A percentile compares a stretch with the other conserved stretches of the same genome.
Evolutionary conservation across 805 yeast genomes (phyloP).

Genomic region (Zygoascus bituminiphila): DNA sequence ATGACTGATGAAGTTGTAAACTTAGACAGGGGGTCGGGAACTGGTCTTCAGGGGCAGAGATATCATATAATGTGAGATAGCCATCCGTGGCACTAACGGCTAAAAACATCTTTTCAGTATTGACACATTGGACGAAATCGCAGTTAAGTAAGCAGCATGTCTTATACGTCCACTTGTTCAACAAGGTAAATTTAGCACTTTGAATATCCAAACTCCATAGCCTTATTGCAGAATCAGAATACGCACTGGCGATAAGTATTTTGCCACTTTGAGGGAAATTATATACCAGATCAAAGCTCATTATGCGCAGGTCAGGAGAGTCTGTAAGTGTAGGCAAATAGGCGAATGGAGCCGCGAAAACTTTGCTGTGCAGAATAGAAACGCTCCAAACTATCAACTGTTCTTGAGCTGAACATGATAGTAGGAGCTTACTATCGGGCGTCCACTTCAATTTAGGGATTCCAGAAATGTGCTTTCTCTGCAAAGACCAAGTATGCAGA

Average conservation of each 20-base stretch:
- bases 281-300: conserved; percentile 64
- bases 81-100: conserved; percentile 81
- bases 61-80: conserved; percentile 51
- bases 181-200: conserved; percentile 33
- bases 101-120: conserved; percentile 29
- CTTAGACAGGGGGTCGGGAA: background rate
- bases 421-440: conserved; percentile 28
- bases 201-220: conserved; percentile 46
- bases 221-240: conserved; percentile 75
- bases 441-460: conserved; percentile 61
- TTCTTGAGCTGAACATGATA: conserved; percentile 65
- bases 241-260: conserved; percentile 57
- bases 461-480: conserved; percentile 83
- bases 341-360: conserved; percentile 37
- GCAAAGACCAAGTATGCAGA: conserved; percentile 44
- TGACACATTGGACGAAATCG: conserved; percentile 33
- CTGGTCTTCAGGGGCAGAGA: conserved; percentile 27
- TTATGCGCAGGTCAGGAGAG: conserved; percentile 78
- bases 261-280: conserved; percentile 15
- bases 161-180: conserved; percentile 47
- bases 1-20: conserved; percentile 67
- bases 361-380: conserved; percentile 34
- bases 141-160: conserved; percentile 72
- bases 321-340: conserved; percentile 47
- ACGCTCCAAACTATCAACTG: conserved; percentile 79